phyloP scores from a whole-genome alignment of 176 grass and related monocot genomes.

The Olyra latifolia region DNA sequence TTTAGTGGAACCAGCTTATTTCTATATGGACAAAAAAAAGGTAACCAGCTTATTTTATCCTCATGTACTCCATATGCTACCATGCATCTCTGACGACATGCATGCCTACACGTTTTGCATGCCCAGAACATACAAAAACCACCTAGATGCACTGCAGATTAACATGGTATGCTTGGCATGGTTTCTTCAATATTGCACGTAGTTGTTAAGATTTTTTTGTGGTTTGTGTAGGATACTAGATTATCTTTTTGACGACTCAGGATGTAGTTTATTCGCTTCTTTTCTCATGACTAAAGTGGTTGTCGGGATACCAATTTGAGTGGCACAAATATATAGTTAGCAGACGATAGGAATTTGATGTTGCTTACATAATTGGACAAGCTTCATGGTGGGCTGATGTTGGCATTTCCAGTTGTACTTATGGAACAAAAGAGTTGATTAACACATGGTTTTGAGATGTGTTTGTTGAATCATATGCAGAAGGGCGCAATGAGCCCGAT shows the following conservation, averaged over 20 bases:
- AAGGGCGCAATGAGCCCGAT: slow-evolving; percentile 89
- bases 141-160: too few relatives aligned
- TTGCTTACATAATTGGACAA: slow-evolving; percentile 7
- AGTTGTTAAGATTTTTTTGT: neutral
- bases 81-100: too few relatives aligned
- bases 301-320: neutral
- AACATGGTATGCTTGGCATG: slow-evolving; percentile 65
- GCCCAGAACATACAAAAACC: too few relatives aligned
- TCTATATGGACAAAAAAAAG: too few relatives aligned
- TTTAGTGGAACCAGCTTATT: too few relatives aligned
- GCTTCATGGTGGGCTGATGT: neutral
- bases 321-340: neutral
- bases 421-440: neutral
- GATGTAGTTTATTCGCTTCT: neutral
- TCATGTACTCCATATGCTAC: too few relatives aligned
- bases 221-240: neutral
- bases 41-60: too few relatives aligned
- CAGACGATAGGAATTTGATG: neutral
- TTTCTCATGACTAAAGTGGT: neutral
- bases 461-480: slow-evolving; percentile 30
- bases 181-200: neutral
- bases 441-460: neutral
- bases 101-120: too few relatives aligned
- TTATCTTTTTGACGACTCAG: neutral
- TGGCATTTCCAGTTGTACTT: neutral